Evolutionary conservation across 1,139 yeast genomes (phyloP), one percentile per base, ranked within the genome.

Genomic region (Candida pseudocylindracea): DNA sequence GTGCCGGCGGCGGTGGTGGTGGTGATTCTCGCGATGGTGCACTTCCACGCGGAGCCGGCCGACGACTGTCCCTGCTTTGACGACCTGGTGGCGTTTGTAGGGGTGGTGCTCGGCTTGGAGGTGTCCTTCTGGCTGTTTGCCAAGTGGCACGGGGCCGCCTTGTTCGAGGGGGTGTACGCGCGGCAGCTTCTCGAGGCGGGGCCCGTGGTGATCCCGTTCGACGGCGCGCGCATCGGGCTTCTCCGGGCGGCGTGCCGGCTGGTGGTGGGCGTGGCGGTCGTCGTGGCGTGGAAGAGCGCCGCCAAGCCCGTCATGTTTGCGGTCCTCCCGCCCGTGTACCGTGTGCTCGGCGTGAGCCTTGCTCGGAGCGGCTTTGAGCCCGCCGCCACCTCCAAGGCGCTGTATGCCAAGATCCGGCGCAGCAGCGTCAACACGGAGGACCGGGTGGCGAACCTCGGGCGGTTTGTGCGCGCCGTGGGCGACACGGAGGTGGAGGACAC

Each of bases 51-150:
- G 1, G 72, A 69, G 38, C 96, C 98, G 1, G 73, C 79, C 10
- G 98, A 88, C 44, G 78, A 75, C 44, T 88, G 98, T 48, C 98
- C 98, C 0, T 88, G 98, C 48, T 85, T 76, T 49, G 96, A 81
- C 45, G 98, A 88, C 46, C 72, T 91, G 8, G 94, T 88, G 13
- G 93, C 96, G 2, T 88, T 88, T 44, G 57, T 83, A 35, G 95
- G 95, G 2, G 98, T 88, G 26, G 62, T 83, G 13, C 59, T 75
- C 33, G 96, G 96, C 0, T 43, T 73, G 25, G 81, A 72, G 38
- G 39, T 72, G 29, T 62, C 72, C 10, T 15, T 15, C 20, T 15
- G 20, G 20, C 20, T 15, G 20, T 15, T 15, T 15, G 20, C 20
- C 20, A 15, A 15, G 20, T 15, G 20, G 20, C 67, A 65, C 39